A percentile compares a stretch with the other conserved stretches of the same genome.
Conservation (phyloP, 2,329 filamentous ascomycete species). For the Clarireedia sp. region DNA sequence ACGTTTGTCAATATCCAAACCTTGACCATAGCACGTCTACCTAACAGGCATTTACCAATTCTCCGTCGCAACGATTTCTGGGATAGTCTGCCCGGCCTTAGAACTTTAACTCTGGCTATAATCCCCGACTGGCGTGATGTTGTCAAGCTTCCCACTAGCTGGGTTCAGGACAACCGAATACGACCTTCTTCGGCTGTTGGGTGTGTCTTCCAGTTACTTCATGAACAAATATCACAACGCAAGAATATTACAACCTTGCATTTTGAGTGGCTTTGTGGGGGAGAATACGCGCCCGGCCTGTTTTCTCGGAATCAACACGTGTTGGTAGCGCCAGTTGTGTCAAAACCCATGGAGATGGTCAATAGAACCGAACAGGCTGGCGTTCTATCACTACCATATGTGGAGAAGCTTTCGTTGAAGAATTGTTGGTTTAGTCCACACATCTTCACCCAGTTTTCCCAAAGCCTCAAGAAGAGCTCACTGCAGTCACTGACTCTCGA, state of each 20-base stretch:
- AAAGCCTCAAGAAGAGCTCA: conserved; percentile 37
- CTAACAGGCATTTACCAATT: conserved; percentile 50
- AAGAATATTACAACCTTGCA: conserved; percentile 48
- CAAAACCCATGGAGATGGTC: conserved; percentile 29
- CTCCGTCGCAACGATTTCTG: conserved; percentile 54
- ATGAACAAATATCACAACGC: conserved; percentile 39
- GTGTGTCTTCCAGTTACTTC: conserved; percentile 46
- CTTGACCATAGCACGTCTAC: conserved; percentile 56
- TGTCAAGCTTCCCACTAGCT: conserved; percentile 42
- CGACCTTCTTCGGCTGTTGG: conserved; percentile 44
- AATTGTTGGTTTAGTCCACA: conserved; percentile 63
- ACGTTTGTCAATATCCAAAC: conserved; percentile 48
- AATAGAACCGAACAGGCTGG: conserved; percentile 17
- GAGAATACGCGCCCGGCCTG: conserved; percentile 55
- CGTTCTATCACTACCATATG: conserved; percentile 45
- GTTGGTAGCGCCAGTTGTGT: conserved; percentile 49
- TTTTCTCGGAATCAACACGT: conserved; percentile 55
- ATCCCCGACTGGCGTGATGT: conserved; percentile 60
- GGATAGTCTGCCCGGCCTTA: conserved; percentile 46
- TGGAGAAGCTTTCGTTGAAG: conserved; percentile 53
- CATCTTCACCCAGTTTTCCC: conserved; percentile 45
- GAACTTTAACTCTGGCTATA: conserved; percentile 49
- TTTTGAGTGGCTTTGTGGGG: conserved; percentile 60
- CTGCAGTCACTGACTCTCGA: conserved; percentile 51
- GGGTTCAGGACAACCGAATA: conserved; percentile 40